Evolutionary conservation across 495 filamentous ascomycete species (phyloP), one percentile per base, ranked within the genome.

Genomic region (Neurospora discreta): DNA sequence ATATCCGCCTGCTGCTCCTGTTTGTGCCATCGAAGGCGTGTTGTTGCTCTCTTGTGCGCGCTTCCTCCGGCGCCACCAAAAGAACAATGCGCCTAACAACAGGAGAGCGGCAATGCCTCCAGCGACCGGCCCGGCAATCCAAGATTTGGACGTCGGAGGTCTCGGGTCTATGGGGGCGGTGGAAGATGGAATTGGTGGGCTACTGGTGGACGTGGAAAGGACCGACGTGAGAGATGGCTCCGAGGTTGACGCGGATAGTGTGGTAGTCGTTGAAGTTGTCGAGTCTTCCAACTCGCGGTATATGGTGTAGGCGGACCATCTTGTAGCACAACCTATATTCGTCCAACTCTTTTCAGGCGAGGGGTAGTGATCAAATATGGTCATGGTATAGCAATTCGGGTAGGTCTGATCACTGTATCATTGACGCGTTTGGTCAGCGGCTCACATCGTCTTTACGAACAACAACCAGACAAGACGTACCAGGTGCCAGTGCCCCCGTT

Each of bases 401-500:
- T 6, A 1, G 8, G 1, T 0, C 1, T 38, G 6, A 15, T 15
- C 11, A 40, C 39, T 40, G 1, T 0, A 38, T 8, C 7, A 8
- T 8, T 38, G 5, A 38, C 0, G 1, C 38, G 38, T 15, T 9
- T 3, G 39, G 13, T 41, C 40, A 41, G 40, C 40, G 3, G 40
- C 1, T 5, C 40, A 15, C 33, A 36, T 5, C 4, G 33, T 36
- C n/a, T n/a, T 5, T 36, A 36, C 33, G 6, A 36, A 6, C 1
- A 33, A 33, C 33, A 36, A 5, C 33, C 33, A 36, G 33, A 36
- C 33, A 36, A 5, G 33, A 46, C 44, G 1, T 46, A 46, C 44
- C 44, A 46, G 3, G 9, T 0, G 2, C 0, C 0, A 3, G n/a
- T 46, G 0, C 0, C 1, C 3, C 9, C 43, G 8, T 11, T 0